Evolutionary conservation across 2,329 filamentous ascomycete species (phyloP), one percentile per base, ranked within the genome.

Genomic region (Alternaria sp.): DNA sequence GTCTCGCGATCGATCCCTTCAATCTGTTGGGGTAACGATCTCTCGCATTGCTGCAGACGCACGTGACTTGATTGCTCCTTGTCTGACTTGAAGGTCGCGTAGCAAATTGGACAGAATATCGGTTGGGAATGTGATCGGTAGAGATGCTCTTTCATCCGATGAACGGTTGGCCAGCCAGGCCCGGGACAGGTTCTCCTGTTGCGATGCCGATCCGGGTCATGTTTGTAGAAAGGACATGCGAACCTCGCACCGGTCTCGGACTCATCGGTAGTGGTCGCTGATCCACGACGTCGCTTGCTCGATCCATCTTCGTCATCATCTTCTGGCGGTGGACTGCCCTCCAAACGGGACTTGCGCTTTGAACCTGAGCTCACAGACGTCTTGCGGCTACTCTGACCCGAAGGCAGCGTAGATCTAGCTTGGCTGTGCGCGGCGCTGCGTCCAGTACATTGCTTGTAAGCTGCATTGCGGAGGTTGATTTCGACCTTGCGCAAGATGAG

Each of bases 151-250:
- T 83, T 83, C 69, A 82, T 77, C 0, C 80, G 73, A 55, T 81
- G 80, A 0, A 81, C 79, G 7, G 74, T 79, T 1, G 75, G 77
- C 75, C 80, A 82, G 1, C 79, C 78, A 1, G 77, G 79, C 0
- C 78, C 77, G 13, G 78, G 77, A 64, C 80, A 83, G 0, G 76
- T 75, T 2, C 77, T 71, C n/a, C 74, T 69, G 25, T 74, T 72
- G 43, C 72, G 75, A 58, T 81, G 81, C 19, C 74, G 75, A 8
- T 72, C 67, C 0, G 78, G 78, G 53, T 81, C 79, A 50, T 80
- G 77, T 62, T 82, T 82, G 69, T 75, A 81, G 57, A 78, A 83
- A 0, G 81, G 81, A 56, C 81, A 83, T 5, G 80, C 80, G 32
- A 81, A 75, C 70, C 69, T 62, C 3, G 67, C 67, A 5, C 71